Evolutionary conservation across 768 basidiomycete genomes (phyloP).

Genomic region (Mycena floridula): DNA sequence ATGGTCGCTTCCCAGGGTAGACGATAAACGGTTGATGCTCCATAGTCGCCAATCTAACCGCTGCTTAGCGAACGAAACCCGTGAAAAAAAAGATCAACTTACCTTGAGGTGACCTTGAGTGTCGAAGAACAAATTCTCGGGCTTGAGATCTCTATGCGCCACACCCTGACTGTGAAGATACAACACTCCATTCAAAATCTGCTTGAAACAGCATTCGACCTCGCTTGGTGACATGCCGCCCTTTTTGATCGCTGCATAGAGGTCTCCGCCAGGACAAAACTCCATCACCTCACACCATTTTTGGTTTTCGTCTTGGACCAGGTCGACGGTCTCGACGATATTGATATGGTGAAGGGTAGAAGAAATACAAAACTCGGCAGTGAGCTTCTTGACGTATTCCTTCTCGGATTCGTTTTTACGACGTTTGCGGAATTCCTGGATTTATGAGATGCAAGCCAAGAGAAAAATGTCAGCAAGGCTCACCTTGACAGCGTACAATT

Average conservation of each 20-base stretch:
- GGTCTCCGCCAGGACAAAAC: conserved; percentile 95
- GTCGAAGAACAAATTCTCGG: conserved; percentile 96
- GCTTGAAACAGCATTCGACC: conserved; percentile 97
- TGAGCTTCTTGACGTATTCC: conserved; percentile 99
- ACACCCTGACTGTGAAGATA: conserved; percentile 97
- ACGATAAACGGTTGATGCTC: conserved; percentile 97
- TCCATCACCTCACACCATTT: conserved; percentile 99
- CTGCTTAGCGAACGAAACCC: background rate
- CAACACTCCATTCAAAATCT: conserved; percentile 80
- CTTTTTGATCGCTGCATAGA: conserved; percentile 98
- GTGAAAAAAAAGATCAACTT: conserved; percentile 16
- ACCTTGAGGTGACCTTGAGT: conserved; percentile 92
- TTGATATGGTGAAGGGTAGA: conserved; percentile 92
- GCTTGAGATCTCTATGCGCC: conserved; percentile 97
- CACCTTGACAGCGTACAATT: conserved; percentile 97
- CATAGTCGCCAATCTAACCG: conserved; percentile 90
- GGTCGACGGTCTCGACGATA: conserved; percentile 96
- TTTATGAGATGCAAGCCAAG: conserved; percentile 1
- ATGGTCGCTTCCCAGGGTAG: conserved; percentile 97
- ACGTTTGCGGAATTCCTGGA: conserved; percentile 93
- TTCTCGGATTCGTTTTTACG: conserved; percentile 98
- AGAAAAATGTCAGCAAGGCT: conserved; percentile 21
- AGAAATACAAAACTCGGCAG: conserved; percentile 97
- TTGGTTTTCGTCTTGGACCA: conserved; percentile 95
- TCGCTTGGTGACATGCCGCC: conserved; percentile 61